Evolutionary conservation across 192 early-diverging fungal species (phyloP).

Genomic region (Coemansia sp.): DNA sequence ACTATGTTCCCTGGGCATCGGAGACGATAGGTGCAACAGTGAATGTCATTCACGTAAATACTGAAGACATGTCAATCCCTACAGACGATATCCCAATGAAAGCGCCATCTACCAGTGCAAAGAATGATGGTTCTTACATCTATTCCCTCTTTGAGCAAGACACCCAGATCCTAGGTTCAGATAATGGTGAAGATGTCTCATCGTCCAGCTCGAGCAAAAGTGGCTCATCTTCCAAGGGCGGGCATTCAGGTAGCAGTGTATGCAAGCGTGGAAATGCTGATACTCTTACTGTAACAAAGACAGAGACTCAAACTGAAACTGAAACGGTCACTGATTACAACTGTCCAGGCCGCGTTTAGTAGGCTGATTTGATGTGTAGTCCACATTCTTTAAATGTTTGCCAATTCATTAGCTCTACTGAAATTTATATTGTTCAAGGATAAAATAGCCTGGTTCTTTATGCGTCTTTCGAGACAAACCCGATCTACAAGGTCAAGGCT

Average conservation of each 20-base stretch:
- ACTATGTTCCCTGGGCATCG: slow-evolving; percentile 28
- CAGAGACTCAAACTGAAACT: neutral
- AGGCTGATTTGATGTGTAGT: too few species aligned
- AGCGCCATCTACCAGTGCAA: slow-evolving; percentile 1
- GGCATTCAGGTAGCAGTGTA: neutral
- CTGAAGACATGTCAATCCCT: neutral
- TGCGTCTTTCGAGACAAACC: too few species aligned
- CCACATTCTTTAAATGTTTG: too few species aligned
- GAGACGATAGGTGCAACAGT: neutral
- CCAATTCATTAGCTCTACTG: too few species aligned
- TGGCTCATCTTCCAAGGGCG: neutral
- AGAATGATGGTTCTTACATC: slow-evolving; percentile 7
- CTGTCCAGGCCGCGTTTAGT: too few species aligned
- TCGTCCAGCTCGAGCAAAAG: neutral
- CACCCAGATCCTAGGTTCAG: neutral
- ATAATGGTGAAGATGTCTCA: neutral
- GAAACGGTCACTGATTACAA: neutral
- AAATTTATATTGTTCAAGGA: too few species aligned
- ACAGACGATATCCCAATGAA: neutral
- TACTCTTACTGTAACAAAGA: neutral
- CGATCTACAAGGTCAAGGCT: too few species aligned
- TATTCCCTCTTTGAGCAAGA: slow-evolving; percentile 2
- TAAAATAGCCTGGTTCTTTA: too few species aligned
- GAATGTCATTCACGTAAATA: neutral
- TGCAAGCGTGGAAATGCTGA: neutral